These are phyloP conservation scores for Cicer cuneatum DNA, from an alignment of 306 rosid species.

Conservation along the genomic window DNA sequence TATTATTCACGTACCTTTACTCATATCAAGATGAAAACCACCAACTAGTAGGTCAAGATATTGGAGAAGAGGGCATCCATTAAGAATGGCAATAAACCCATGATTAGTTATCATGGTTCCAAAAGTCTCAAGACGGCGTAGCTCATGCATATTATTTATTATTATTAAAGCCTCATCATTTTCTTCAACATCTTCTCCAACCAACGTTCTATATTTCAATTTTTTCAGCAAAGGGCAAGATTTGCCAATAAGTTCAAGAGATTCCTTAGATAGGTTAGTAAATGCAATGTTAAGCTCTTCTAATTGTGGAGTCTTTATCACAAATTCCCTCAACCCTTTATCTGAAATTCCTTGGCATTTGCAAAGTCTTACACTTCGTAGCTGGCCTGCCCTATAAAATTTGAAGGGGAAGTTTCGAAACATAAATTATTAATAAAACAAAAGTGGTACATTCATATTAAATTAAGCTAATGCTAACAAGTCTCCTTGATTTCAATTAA, in stretches of 20 bases:
- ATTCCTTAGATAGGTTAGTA: neutral
- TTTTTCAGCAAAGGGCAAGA: neutral
- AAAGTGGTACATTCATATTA: no score
- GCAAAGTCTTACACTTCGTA: neutral
- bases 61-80: constrained; percentile 19
- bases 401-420: no score
- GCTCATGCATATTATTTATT: neutral
- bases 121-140: neutral
- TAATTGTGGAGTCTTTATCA: neutral
- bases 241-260: neutral
- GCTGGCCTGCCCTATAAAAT: neutral
- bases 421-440: no score
- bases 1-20: no score
- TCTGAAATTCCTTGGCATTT: neutral
- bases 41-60: neutral
- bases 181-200: neutral
- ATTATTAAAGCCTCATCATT: neutral
- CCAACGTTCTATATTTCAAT: neutral
- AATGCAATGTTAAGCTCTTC: constrained; percentile 4
- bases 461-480: no score
- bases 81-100: constrained; percentile 9
- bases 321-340: neutral
- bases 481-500: no score
- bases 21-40: neutral
- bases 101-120: neutral